Percentiles rank a stretch among this genome's conserved stretches.
Conservation (phyloP, 164 flowering plant genomes). For the Litsea cubeba region DNA sequence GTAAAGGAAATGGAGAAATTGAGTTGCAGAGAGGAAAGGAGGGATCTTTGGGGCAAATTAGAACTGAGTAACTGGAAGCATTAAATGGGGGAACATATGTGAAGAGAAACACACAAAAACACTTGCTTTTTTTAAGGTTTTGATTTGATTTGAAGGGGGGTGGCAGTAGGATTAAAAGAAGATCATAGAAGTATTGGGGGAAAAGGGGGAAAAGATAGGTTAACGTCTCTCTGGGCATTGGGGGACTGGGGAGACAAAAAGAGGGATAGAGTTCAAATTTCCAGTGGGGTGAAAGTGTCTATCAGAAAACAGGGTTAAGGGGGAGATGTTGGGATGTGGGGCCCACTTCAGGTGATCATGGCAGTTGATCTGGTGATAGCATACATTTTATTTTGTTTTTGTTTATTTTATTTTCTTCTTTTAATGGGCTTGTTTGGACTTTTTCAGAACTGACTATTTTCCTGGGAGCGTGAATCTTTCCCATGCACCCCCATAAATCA, state of each 20-base stretch:
- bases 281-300: not conserved
- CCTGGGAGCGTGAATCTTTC: too few relatives aligned
- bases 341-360: too few relatives aligned
- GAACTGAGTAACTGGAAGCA: not conserved
- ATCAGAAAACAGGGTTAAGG: not conserved
- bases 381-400: too few relatives aligned
- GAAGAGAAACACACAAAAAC: not conserved
- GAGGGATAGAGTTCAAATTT: constrained; percentile 8
- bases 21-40: not conserved
- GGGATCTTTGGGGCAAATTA: not conserved
- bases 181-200: not conserved
- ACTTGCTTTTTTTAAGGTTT: not conserved
- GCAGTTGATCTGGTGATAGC: too few relatives aligned
- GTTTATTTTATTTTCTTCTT: too few relatives aligned
- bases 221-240: constrained; percentile 10
- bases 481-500: too few relatives aligned
- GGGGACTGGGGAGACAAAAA: not conserved
- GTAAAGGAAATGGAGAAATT: not conserved
- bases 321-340: not conserved
- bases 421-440: not conserved
- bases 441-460: too few relatives aligned
- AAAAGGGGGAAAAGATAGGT: not conserved
- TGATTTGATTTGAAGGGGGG: not conserved
- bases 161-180: not conserved
- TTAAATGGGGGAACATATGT: not conserved